Evolutionary conservation across 129 eudicot genomes (phyloP), one percentile per base, ranked within the genome.

Genomic region (Deinandra increscens): DNA sequence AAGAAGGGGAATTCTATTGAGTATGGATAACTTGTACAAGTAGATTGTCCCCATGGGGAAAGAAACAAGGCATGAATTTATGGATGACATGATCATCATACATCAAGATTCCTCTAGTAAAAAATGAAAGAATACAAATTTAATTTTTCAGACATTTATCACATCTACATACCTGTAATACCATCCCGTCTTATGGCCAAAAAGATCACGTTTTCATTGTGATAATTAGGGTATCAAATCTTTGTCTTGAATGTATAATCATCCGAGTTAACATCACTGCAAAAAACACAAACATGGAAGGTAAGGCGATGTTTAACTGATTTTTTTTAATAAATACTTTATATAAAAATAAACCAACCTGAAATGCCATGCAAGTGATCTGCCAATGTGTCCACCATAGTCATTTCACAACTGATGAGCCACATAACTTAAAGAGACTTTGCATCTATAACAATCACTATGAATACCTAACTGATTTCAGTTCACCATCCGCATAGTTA

Each of bases 141-240:
- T 74, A 41, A 33, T 64, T 74, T 26, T 39, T 39, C 20, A 26
- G 59, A 65, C 60, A 41, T 55, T 41, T 54, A 15, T 74, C 79
- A 53, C 78, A 65, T 65, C 79, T 74, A 74, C 72, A 74, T 74
- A 74, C 79, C 79, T 74, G 66, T 74, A 26, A 64, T 72, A 65
- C 43, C 56, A 64, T 74, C 79, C 71, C 44, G 60, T 60, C 49
- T 66, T 60, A 72, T 15, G 4, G 36, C 46, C 1, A 38, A 53
- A 51, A 54, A 29, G 56, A 74, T 54, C 31, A 46, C n/a, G 51
- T 42, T 50, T 26, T 64, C 66, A 42, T 74, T 41, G 46, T 65
- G 59, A 65, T 26, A 41, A 29, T 56, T 65, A 39, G 36, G 7
- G 43, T 51, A 65, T 74, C 56, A 64, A 53, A 66, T 31, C 79